Conservation (phyloP, 2,329 filamentous ascomycete species). For the Arthrobotrys sphaeroides region DNA sequence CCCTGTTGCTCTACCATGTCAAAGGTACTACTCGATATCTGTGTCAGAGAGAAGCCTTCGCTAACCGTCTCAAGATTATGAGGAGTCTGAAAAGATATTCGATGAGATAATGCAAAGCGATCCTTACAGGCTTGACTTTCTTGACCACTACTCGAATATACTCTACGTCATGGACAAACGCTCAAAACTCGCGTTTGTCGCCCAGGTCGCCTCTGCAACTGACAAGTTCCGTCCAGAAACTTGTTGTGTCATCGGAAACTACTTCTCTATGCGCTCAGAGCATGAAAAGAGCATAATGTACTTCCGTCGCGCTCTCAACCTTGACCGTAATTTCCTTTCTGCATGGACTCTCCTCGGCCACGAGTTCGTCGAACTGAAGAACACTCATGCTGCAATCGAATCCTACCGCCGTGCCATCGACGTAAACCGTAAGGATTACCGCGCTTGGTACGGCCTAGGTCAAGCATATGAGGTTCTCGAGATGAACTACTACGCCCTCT, state of each 20-base stretch:
- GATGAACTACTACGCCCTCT: conserved; percentile 96
- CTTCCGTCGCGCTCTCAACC: conserved; percentile 87
- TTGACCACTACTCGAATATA: conserved; percentile 97
- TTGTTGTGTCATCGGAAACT: conserved; percentile 95
- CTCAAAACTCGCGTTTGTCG: conserved; percentile 89
- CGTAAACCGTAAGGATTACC: conserved; percentile 93
- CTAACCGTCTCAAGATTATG: conserved; percentile 66
- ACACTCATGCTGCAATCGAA: conserved; percentile 96
- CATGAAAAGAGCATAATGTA: conserved; percentile 99
- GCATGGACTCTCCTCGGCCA: conserved; percentile 99
- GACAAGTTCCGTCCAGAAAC: conserved; percentile 98
- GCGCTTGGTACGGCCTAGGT: conserved; percentile 96
- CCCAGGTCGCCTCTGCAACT: conserved; percentile 86
- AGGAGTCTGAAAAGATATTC: conserved; percentile 71
- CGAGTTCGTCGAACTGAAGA: conserved; percentile 98
- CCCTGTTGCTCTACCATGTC: conserved; percentile 86
- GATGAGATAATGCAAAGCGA: conserved; percentile 75
- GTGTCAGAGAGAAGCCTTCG: neutral
- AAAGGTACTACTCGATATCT: conserved; percentile 64
- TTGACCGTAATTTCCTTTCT: conserved; percentile 89
- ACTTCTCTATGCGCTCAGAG: conserved; percentile 91
- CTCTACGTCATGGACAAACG: conserved; percentile 89
- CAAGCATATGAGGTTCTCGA: conserved; percentile 98
- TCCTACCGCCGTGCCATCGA: conserved; percentile 92
- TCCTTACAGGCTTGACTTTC: conserved; percentile 78